Evolutionary conservation across 1,139 yeast species (phyloP).

Genomic region (Scheffersomyces quercinus): DNA sequence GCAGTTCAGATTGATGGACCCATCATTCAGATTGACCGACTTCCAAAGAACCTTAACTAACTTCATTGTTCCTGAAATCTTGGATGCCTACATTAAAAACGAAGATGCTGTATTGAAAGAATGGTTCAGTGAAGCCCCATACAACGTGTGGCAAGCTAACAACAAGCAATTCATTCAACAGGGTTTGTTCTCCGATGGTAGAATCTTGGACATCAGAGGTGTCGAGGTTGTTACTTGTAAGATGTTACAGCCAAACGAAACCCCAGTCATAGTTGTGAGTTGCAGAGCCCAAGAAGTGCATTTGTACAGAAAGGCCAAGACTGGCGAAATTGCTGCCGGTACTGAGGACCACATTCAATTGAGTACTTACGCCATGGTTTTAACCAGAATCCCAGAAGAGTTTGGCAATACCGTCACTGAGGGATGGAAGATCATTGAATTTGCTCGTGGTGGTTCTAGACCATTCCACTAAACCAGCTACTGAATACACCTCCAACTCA

Average conservation of each 20-base stretch:
- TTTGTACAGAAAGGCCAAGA: slow-evolving; percentile 81
- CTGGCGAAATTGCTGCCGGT: slow-evolving; percentile 96
- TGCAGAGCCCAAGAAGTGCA: slow-evolving; percentile 98
- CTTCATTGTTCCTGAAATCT: slow-evolving; percentile 89
- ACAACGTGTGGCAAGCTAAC: slow-evolving; percentile 90
- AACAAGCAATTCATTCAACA: slow-evolving; percentile 92
- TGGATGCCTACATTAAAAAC: slow-evolving; percentile 94
- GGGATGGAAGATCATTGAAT: slow-evolving; percentile 96
- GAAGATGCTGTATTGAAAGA: slow-evolving; percentile 78
- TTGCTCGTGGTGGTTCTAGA: slow-evolving; percentile 92
- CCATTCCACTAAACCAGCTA: slow-evolving; percentile 61
- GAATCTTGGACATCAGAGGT: slow-evolving; percentile 91
- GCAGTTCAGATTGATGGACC: slow-evolving; percentile 87
- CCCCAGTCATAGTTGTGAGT: slow-evolving; percentile 90
- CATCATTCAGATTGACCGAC: slow-evolving; percentile 76
- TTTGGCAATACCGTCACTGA: slow-evolving; percentile 88
- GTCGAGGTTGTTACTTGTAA: slow-evolving; percentile 91
- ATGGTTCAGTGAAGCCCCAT: slow-evolving; percentile 98
- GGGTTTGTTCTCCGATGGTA: slow-evolving; percentile 89
- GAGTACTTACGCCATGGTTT: slow-evolving; percentile 94
- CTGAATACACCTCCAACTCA: neutral
- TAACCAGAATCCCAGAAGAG: slow-evolving; percentile 90
- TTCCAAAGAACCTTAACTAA: slow-evolving; percentile 86
- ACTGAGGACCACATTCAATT: slow-evolving; percentile 90
- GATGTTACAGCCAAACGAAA: slow-evolving; percentile 85